Conservation (phyloP, 371 early-diverging fungal genomes). For the Dichotomocladium elegans region DNA sequence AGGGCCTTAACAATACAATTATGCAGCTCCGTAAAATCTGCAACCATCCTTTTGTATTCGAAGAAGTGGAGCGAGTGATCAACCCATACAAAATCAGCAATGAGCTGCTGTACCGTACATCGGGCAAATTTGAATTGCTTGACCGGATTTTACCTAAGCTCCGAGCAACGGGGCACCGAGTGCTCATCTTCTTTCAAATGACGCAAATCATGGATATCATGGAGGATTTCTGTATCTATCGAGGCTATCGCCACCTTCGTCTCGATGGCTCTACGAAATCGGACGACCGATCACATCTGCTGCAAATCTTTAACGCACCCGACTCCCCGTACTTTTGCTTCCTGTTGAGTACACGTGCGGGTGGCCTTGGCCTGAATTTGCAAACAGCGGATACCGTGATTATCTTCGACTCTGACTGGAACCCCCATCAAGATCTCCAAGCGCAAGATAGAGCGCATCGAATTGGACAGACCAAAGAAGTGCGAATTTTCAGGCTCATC, state of each 20-base stretch:
- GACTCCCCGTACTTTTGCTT: conserved; percentile 91
- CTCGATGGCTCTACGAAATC: conserved; percentile 96
- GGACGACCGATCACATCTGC: conserved; percentile 82
- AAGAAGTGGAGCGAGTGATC: conserved; percentile 86
- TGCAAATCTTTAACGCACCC: conserved; percentile 82
- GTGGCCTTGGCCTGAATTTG: conserved; percentile 98
- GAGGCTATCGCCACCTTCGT: conserved; percentile 81
- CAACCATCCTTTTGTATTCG: conserved; percentile 99
- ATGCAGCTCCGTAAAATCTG: conserved; percentile 99
- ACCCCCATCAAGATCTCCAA: conserved; percentile 99
- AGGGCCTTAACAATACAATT: conserved; percentile 94
- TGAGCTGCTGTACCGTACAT: conserved; percentile 67
- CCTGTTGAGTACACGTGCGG: conserved; percentile 97
- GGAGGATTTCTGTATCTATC: conserved; percentile 89
- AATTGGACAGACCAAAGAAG: conserved; percentile 99
- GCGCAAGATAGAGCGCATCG: conserved; percentile 99
- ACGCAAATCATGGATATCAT: conserved; percentile 97
- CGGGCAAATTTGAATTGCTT: conserved; percentile 98
- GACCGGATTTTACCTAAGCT: conserved; percentile 96
- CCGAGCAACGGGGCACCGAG: conserved; percentile 82
- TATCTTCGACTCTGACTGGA: conserved; percentile 99
- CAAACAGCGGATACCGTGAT: conserved; percentile 99
- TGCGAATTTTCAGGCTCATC: conserved; percentile 97
- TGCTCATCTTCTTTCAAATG: conserved; percentile 99
- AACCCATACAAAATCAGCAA: conserved; percentile 61